Evolutionary conservation across 2,329 filamentous ascomycete species (phyloP).

Genomic region (Colletotrichum aenigma): DNA sequence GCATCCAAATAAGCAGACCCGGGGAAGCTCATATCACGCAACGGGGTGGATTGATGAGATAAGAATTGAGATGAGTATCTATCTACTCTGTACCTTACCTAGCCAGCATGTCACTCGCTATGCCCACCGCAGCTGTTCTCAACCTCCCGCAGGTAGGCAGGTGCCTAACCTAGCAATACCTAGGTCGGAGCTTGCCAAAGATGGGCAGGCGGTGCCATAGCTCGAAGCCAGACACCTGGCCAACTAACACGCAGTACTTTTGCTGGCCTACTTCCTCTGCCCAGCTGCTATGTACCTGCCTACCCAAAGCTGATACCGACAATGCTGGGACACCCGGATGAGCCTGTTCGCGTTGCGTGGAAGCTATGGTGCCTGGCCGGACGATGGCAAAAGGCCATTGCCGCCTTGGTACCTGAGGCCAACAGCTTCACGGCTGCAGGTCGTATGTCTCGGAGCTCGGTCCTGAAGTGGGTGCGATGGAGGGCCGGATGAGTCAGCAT

Average conservation of each 20-base stretch:
- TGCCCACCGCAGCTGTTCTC: background rate
- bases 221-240: background rate
- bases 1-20: background rate
- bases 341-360: background rate
- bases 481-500: background rate
- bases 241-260: background rate
- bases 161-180: background rate
- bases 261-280: background rate
- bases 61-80: background rate
- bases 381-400: background rate
- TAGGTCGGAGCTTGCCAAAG: background rate
- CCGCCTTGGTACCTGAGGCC: constrained; percentile 14
- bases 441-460: constrained; percentile 1
- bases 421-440: background rate
- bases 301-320: background rate
- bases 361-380: background rate
- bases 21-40: background rate
- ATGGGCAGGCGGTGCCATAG: background rate
- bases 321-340: background rate
- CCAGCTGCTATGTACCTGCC: background rate
- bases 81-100: background rate
- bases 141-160: background rate
- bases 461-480: background rate
- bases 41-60: background rate
- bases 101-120: background rate